These are phyloP conservation scores for Fonsecaea pedrosoi DNA, from an alignment of 2,329 filamentous ascomycete species.

Conservation along the genomic window DNA sequence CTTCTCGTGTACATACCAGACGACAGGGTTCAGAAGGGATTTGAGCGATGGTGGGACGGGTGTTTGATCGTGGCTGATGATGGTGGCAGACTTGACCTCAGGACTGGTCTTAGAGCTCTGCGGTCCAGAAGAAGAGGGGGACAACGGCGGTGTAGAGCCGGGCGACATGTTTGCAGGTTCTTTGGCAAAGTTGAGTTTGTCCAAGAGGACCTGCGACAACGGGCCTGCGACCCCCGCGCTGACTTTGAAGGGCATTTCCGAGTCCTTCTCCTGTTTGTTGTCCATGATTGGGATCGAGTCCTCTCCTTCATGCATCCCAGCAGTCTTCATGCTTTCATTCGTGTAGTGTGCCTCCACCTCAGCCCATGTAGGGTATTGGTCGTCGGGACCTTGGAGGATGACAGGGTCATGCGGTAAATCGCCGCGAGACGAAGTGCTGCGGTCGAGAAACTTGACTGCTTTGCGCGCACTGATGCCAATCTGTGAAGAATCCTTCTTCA, in stretches of 20 bases:
- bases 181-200: slow-evolving; percentile 56
- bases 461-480: slow-evolving; percentile 59
- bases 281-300: slow-evolving; percentile 13
- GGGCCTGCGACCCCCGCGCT: slow-evolving; percentile 42
- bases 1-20: slow-evolving; percentile 53
- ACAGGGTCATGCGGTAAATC: slow-evolving; percentile 52
- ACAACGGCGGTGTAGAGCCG: slow-evolving; percentile 51
- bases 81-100: slow-evolving; percentile 45
- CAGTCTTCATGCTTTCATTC: slow-evolving; percentile 48
- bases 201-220: slow-evolving; percentile 56
- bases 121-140: slow-evolving; percentile 51
- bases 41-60: slow-evolving; percentile 50
- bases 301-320: slow-evolving; percentile 25
- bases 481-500: slow-evolving; percentile 55
- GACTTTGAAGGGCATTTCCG: slow-evolving; percentile 37
- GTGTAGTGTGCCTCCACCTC: slow-evolving; percentile 53
- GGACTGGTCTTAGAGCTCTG: slow-evolving; percentile 54
- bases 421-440: slow-evolving; percentile 56
- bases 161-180: slow-evolving; percentile 49
- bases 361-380: slow-evolving; percentile 56
- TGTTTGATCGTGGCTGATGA: slow-evolving; percentile 33
- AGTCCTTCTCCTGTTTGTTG: slow-evolving; percentile 26
- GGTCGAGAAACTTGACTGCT: slow-evolving; percentile 60
- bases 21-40: slow-evolving; percentile 52
- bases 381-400: slow-evolving; percentile 57